A percentile compares a stretch with the other conserved stretches of the same genome.
phyloP scores from a whole-genome alignment of 495 filamentous ascomycete species.

The Penicillium parvum region DNA sequence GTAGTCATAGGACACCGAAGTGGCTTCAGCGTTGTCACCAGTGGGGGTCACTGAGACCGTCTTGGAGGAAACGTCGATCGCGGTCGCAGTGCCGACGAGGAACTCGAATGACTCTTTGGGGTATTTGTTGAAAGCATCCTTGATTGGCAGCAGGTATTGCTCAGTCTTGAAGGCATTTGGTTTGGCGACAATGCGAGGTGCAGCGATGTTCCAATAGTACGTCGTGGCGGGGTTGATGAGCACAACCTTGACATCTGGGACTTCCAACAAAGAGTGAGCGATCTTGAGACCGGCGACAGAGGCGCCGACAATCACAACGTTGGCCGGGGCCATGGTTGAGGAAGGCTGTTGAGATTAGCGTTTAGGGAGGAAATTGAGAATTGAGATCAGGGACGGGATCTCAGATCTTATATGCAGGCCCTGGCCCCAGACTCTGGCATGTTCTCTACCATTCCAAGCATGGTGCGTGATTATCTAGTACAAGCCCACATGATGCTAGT shows the following conservation, averaged over 20 bases:
- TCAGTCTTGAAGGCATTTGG: slow-evolving; percentile 35
- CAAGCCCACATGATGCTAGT: no score
- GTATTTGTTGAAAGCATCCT: slow-evolving; percentile 48
- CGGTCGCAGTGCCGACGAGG: slow-evolving; percentile 48
- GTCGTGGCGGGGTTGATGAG: slow-evolving; percentile 52
- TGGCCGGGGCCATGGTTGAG: slow-evolving; percentile 19
- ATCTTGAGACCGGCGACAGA: slow-evolving; percentile 54
- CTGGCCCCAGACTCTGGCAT: background rate
- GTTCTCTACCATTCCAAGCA: background rate
- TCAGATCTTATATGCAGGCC: slow-evolving; percentile 6
- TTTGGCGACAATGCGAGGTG: slow-evolving; percentile 44
- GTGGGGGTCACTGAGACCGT: slow-evolving; percentile 35
- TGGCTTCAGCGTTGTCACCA: slow-evolving; percentile 19
- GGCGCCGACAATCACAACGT: slow-evolving; percentile 61
- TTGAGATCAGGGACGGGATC: no score
- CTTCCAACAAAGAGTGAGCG: slow-evolving; percentile 56
- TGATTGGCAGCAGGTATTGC: slow-evolving; percentile 47
- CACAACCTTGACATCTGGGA: slow-evolving; percentile 44
- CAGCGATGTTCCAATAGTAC: slow-evolving; percentile 52
- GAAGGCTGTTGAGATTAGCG: background rate
- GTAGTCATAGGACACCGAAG: slow-evolving; percentile 45
- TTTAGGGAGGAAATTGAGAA: background rate
- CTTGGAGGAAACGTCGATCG: slow-evolving; percentile 43
- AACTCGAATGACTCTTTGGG: slow-evolving; percentile 47
- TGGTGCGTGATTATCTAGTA: no score